These are phyloP conservation scores for Simplicillium aogashimaense DNA, from an alignment of 2,329 filamentous ascomycete species.

Conservation along the genomic window DNA sequence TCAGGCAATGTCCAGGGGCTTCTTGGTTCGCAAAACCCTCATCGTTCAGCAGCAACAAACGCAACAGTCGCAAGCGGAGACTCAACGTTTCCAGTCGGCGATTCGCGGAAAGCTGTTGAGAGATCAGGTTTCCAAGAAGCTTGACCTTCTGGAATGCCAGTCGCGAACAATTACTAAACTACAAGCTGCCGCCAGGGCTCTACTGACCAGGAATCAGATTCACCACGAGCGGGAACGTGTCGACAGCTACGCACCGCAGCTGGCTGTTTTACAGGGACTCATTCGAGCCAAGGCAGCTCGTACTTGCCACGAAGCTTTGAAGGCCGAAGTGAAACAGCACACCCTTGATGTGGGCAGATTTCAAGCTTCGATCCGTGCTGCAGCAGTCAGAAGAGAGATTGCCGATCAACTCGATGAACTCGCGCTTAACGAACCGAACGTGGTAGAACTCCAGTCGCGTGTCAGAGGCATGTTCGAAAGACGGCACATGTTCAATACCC, in stretches of 20 bases:
- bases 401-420: conserved; percentile 37
- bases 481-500: conserved; percentile 34
- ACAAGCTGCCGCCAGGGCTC: conserved; percentile 58
- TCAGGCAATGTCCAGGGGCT: conserved; percentile 57
- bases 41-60: conserved; percentile 46
- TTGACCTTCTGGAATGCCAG: conserved; percentile 40
- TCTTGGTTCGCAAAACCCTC: conserved; percentile 50
- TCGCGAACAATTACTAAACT: conserved; percentile 41
- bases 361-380: conserved; percentile 43
- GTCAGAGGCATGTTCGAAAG: conserved; percentile 54
- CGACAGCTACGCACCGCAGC: conserved; percentile 35
- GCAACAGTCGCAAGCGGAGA: conserved; percentile 36
- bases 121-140: conserved; percentile 42
- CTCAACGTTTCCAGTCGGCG: conserved; percentile 54
- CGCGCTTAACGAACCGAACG: conserved; percentile 30
- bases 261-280: conserved; percentile 32
- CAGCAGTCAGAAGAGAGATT: conserved; percentile 41
- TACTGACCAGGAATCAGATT: conserved; percentile 47
- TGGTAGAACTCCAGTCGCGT: conserved; percentile 45
- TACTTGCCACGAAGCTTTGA: conserved; percentile 30
- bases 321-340: conserved; percentile 37
- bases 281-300: conserved; percentile 39
- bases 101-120: conserved; percentile 58
- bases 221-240: conserved; percentile 40
- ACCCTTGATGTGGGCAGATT: conserved; percentile 32